Conservation (phyloP, 1,139 yeast species). For the Fermentozyma sake region DNA sequence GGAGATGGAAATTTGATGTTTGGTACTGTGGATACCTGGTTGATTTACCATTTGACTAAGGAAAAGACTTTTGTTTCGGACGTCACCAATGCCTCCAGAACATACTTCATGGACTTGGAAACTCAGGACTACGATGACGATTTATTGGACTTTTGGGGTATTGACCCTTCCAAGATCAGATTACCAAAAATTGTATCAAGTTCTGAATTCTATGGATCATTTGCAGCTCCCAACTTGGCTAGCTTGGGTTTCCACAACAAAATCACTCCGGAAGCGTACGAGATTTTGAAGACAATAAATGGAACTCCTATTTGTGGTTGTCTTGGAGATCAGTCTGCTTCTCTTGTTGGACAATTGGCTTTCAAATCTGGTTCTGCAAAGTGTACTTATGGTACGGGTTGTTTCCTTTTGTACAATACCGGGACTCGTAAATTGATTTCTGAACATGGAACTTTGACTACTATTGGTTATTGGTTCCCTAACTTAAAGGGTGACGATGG, state of each 20-base stretch:
- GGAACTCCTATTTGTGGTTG: slow-evolving; percentile 84
- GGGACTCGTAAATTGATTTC: slow-evolving; percentile 66
- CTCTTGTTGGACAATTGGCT: slow-evolving; percentile 90
- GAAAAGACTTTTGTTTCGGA: slow-evolving; percentile 75
- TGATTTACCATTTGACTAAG: slow-evolving; percentile 78
- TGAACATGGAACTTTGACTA: slow-evolving; percentile 79
- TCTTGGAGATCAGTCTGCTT: slow-evolving; percentile 92
- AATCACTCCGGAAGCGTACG: slow-evolving; percentile 49
- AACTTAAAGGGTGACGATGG: slow-evolving; percentile 46
- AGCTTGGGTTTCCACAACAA: slow-evolving; percentile 48
- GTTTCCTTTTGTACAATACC: slow-evolving; percentile 85
- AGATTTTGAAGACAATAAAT: slow-evolving; percentile 43
- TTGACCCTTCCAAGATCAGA: slow-evolving; percentile 64
- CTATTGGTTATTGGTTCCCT: slow-evolving; percentile 89
- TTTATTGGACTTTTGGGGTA: slow-evolving; percentile 71
- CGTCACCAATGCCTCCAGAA: slow-evolving; percentile 87
- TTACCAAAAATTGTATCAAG: slow-evolving; percentile 81
- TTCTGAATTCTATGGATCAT: slow-evolving; percentile 75
- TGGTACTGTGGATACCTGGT: slow-evolving; percentile 95
- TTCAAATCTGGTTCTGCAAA: slow-evolving; percentile 81
- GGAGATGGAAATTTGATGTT: slow-evolving; percentile 77
- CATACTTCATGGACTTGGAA: slow-evolving; percentile 83
- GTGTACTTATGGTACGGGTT: slow-evolving; percentile 97
- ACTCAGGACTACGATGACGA: slow-evolving; percentile 74
- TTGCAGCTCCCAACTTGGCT: slow-evolving; percentile 53